Base-by-base conservation (phyloP, 2,329 filamentous ascomycete species). In the Colletotrichum cordylinicola region DNA sequence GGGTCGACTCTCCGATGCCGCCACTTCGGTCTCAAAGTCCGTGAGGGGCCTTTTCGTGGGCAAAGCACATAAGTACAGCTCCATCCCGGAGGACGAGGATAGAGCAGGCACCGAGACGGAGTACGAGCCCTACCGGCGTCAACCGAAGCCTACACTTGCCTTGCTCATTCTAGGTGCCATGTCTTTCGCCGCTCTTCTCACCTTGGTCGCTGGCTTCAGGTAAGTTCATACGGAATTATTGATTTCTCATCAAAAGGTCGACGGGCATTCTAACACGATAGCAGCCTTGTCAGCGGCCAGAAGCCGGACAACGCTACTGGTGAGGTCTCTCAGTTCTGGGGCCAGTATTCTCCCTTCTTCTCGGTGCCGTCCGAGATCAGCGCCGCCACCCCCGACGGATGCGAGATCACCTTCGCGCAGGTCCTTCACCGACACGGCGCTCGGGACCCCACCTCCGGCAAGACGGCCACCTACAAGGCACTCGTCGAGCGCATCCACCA, bases 321-420 rank as follows among this genome's bases (percentile, higher is more conserved):
- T 12, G 43, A 72, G 37, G 89, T 93, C 60, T 91, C 92, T 2
- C 93, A 92, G 78, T 90, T 88, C 71, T 98, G 95, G 95, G 96
- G 96, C 72, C 95, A 96, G 83, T 98, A 98, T 83, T 94, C 95
- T 21, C 95, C 96, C 3, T 98, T 92, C 85, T 98, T 94, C 84
- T 90, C 93, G 1, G 93, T 96, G 0, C 90, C 92, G 8, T 95
- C 94, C 2, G 87, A 91, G 4, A 91, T 95, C 67, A 87, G 91
- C 18, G 79, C 88, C 8, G 86, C 87, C 9, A 86, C 94, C 1
- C 96, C 95, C 0, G 79, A 86, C 1, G 88, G 87, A n/a, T 98
- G 96, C 85, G 86, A 90, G 15, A 86, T 96, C 79, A 96, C 93
- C 4, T 96, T 98, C 84, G 96, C 90, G 2, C 94, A 96, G 80